phyloP scores from a whole-genome alignment of 345 rosid species.

The Microthlaspi erraticum region DNA sequence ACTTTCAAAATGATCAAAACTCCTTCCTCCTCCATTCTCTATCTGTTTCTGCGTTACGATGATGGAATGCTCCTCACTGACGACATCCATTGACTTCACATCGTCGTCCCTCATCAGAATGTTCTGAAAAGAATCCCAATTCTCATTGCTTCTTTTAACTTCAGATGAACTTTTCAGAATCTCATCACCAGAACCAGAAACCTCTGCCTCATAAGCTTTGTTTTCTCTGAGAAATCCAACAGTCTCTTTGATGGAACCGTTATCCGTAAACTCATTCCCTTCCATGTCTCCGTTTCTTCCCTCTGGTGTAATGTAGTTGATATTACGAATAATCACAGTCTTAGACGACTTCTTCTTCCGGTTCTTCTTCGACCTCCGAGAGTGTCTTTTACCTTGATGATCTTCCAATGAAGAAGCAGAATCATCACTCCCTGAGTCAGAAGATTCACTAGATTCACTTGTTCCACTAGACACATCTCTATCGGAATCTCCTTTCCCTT shows the following conservation, averaged over 20 bases:
- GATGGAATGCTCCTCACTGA: slow-evolving; percentile 42
- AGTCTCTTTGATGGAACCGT: slow-evolving; percentile 56
- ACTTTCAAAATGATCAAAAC: slow-evolving; percentile 52
- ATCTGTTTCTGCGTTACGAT: slow-evolving; percentile 45
- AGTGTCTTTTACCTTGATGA: slow-evolving; percentile 54
- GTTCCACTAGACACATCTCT: slow-evolving; percentile 49
- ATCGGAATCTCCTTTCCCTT: slow-evolving; percentile 51
- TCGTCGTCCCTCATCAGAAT: slow-evolving; percentile 64
- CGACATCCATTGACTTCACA: slow-evolving; percentile 43
- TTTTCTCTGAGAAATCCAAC: slow-evolving; percentile 57
- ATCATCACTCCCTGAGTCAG: slow-evolving; percentile 56
- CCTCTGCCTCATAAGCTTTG: slow-evolving; percentile 41
- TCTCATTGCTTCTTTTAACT: slow-evolving; percentile 54
- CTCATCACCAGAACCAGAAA: slow-evolving; percentile 39
- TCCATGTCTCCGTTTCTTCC: slow-evolving; percentile 66
- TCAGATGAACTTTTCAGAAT: slow-evolving; percentile 24
- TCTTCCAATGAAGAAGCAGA: slow-evolving; percentile 52
- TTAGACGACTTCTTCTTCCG: slow-evolving; percentile 69
- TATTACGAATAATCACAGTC: slow-evolving; percentile 82
- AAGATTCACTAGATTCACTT: slow-evolving; percentile 60
- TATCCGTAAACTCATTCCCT: slow-evolving; percentile 58
- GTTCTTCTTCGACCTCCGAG: slow-evolving; percentile 52
- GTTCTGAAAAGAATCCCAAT: slow-evolving; percentile 78
- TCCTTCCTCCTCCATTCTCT: slow-evolving; percentile 45
- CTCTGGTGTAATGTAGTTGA: slow-evolving; percentile 84